Evolutionary conservation across 1,139 yeast genomes (phyloP).

Genomic region (Yamadazyma sp.): DNA sequence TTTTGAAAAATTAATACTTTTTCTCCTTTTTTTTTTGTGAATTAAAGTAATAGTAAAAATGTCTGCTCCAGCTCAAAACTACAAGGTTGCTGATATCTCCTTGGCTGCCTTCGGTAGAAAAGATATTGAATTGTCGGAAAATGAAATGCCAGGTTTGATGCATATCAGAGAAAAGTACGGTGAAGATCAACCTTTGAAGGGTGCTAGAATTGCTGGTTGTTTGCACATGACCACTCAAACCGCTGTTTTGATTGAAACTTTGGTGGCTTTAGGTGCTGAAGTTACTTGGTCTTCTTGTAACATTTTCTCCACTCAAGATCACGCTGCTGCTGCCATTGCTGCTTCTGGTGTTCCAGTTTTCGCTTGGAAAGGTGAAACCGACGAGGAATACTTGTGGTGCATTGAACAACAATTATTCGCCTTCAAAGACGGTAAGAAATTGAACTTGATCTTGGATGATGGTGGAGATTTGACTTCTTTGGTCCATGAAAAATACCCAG

Average conservation of each 20-base stretch:
- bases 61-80: conserved; percentile 49
- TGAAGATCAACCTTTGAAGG: conserved; percentile 90
- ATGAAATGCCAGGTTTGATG: conserved; percentile 99
- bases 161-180: conserved; percentile 95
- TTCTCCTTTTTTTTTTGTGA: background rate
- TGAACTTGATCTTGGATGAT: conserved; percentile 97
- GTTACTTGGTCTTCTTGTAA: conserved; percentile 99
- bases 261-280: conserved; percentile 98
- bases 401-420: conserved; percentile 98
- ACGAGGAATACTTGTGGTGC: conserved; percentile 99
- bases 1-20: conserved; percentile 1
- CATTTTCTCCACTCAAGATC: conserved; percentile 99
- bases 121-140: conserved; percentile 98
- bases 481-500: conserved; percentile 98
- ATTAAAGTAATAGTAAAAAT: conserved; percentile 8
- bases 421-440: conserved; percentile 94
- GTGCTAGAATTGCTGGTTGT: conserved; percentile 99
- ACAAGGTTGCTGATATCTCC: conserved; percentile 97
- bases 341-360: conserved; percentile 99
- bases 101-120: conserved; percentile 99
- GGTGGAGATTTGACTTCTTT: conserved; percentile 99
- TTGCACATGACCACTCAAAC: conserved; percentile 99
- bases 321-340: conserved; percentile 99
- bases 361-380: conserved; percentile 99
- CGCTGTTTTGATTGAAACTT: conserved; percentile 97